phyloP scores from a whole-genome alignment of 1,139 yeast species.

The Yamadazyma diddensiae region DNA sequence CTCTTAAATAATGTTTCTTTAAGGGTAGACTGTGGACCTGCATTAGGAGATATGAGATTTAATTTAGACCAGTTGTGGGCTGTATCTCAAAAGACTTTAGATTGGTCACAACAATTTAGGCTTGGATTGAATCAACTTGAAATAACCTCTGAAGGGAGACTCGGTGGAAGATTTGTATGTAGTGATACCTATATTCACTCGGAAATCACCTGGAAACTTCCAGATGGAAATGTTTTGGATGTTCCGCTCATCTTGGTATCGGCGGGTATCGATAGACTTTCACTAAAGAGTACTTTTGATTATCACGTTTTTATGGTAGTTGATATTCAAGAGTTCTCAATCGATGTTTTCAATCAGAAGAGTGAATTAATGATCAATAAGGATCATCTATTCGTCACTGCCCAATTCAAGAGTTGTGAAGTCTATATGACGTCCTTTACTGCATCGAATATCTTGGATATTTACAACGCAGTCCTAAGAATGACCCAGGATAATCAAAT shows the following conservation, averaged over 20 bases:
- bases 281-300: constrained; percentile 69
- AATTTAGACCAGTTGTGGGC: constrained; percentile 63
- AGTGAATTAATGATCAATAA: constrained; percentile 44
- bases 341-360: constrained; percentile 69
- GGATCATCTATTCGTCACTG: constrained; percentile 61
- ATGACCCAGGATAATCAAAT: constrained; percentile 70
- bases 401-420: constrained; percentile 54
- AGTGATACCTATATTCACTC: constrained; percentile 55
- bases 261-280: constrained; percentile 53
- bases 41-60: constrained; percentile 66
- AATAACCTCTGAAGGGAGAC: constrained; percentile 66
- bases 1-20: constrained; percentile 52
- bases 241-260: constrained; percentile 71
- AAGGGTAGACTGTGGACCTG: constrained; percentile 75
- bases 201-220: constrained; percentile 66
- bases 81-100: constrained; percentile 61
- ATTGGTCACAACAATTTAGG: constrained; percentile 71
- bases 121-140: constrained; percentile 55
- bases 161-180: constrained; percentile 65
- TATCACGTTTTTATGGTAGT: constrained; percentile 78
- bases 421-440: constrained; percentile 78
- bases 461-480: constrained; percentile 66
- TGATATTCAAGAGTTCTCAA: constrained; percentile 44
- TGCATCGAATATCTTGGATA: constrained; percentile 78
- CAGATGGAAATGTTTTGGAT: constrained; percentile 38